Evolutionary conservation across 805 yeast genomes (phyloP), one percentile per base, ranked within the genome.

Genomic region (Candida pseudofarinosa): DNA sequence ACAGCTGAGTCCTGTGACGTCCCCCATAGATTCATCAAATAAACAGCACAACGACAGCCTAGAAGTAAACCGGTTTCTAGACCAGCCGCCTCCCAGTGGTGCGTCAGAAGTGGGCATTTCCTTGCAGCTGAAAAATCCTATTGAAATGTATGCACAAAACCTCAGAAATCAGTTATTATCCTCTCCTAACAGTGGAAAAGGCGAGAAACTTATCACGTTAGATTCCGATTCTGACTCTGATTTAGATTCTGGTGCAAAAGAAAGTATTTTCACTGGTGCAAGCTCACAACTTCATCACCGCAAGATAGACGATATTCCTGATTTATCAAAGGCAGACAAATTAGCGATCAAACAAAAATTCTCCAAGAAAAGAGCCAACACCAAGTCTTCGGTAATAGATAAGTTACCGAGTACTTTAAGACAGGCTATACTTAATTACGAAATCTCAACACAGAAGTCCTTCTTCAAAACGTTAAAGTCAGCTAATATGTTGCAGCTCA

Each of bases 401-500:
- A 35, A 40, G 30, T 38, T 53, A 23, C 54, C 58, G 19, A 45
- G 39, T 15, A 35, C 19, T 15, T 42, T 53, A 13, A 51, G 50
- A 30, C 48, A 44, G 16, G 33, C 45, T 4, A 43, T 45, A 37
- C 35, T 39, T 10, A 23, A 33, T 4, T 35, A 32, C 8, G 31
- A 36, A 19, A 39, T 42, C 17, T 30, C 32, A 4, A 38, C 38
- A 13, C 40, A 38, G 3, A 47, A 58, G 17, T 53, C 56, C 12
- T 55, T 77, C 30, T 62, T 73, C 36, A 44, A 50, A 8, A 55
- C 56, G 8, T 60, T 78, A 44, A 66, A 67, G 46, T 61, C 59
- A 37, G 76, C 76, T 3, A 74, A 76, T 37, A 66, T 69, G 34
- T 58, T 65, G 37, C 84, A 79, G 47, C 60, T 70, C 33, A 58